Base-by-base conservation (phyloP, 306 rosid species). In the Pyrus betulifolia region DNA sequence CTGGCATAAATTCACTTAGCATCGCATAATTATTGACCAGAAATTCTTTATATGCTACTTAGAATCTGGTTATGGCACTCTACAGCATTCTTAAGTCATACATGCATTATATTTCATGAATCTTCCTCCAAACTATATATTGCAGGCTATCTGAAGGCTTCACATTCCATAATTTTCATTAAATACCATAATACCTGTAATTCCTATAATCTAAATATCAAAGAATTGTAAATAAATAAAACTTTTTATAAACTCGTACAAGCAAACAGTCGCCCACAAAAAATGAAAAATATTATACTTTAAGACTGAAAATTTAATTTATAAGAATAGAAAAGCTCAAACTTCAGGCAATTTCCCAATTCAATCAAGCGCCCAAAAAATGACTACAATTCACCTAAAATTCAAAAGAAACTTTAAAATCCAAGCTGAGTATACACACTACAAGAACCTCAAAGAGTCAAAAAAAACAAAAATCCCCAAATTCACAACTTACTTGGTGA, bases 401-500 rank as follows among this genome's bases (percentile, higher is more conserved):
- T 19, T 21, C 66, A 79, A 11, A 51, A 33, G 65, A 25, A 76
- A 8, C 66, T 23, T 44, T 72, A n/a, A 57, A 67, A 30, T 5
- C 46, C 62, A 19, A 74, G 38, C 69, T 30, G 33, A 42, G 15
- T 6, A 19, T 6, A 25, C 38, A 58, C 65, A 18, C 51, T 38
- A 15, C n/a, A 15, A 27, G 25, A 40, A 68, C 45, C 11, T 60
- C 7, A 62, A 71, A 79, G n/a, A 30, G 67, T n/a, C 45, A 60
- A 63, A 72, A 22, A 70, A 38, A 76, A 57, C 67, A 15, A 49
- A 49, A 49, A 49, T 49, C 51, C 67, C 49, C 17, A 38, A 28
- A 58, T 44, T 49, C 4, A 15, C 23, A 23, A 84, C 99, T 87
- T 33, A 95, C 99, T 88, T 88, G 71, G 84, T 44, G 80, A 95